phyloP scores from a whole-genome alignment of 495 filamentous ascomycete genomes.

The Rhypophila decipiens region DNA sequence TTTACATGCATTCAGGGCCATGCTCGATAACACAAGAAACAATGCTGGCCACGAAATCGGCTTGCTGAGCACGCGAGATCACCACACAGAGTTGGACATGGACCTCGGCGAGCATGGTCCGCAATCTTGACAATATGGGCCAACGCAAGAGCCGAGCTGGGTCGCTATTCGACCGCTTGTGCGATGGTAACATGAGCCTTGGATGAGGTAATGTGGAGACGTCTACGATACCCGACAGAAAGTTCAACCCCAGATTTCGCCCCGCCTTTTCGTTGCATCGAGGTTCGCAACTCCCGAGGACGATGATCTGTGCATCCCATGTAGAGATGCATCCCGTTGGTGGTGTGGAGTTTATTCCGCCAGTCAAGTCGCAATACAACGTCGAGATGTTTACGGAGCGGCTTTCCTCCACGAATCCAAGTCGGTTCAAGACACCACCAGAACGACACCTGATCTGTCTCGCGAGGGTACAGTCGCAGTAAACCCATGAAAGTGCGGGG shows the following conservation, averaged over 20 bases:
- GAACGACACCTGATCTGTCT: too few species aligned
- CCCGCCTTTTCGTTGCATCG: neutral
- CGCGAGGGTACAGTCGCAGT: too few species aligned
- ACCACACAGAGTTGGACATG: conserved; percentile 26
- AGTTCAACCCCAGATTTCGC: neutral
- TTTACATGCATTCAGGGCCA: conserved; percentile 21
- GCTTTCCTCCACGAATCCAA: neutral
- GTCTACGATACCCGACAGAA: neutral
- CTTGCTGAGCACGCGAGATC: conserved; percentile 33
- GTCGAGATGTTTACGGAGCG: neutral
- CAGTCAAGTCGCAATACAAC: neutral
- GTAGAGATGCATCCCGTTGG: too few species aligned
- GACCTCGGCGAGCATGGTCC: conserved; percentile 19
- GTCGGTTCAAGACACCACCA: too few species aligned
- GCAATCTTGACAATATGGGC: neutral
- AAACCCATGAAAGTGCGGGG: too few species aligned
- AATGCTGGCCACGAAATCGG: conserved; percentile 13
- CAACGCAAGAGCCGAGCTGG: neutral
- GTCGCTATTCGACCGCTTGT: too few species aligned
- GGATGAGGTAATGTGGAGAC: neutral
- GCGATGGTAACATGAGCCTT: too few species aligned
- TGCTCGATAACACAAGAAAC: conserved; percentile 20
- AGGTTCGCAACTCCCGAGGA: too few species aligned
- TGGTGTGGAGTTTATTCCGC: too few species aligned
- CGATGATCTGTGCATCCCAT: too few species aligned